Evolutionary conservation across 2,329 filamentous ascomycete species (phyloP), one percentile per base, ranked within the genome.

Genomic region (Colletotrichum chrysophilum): DNA sequence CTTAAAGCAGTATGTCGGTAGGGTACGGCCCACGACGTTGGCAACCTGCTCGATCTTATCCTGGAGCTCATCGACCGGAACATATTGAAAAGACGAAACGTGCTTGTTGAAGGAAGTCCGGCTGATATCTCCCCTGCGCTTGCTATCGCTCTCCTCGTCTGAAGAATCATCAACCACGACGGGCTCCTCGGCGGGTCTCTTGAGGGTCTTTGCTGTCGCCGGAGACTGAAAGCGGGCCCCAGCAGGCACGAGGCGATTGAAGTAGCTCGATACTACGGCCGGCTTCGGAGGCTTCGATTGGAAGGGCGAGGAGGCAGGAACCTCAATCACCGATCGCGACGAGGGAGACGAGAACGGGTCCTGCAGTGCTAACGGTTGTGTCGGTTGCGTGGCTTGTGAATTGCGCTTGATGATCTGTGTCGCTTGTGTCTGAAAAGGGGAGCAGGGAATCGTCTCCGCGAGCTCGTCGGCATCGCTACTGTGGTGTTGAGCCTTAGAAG

Each of bases 301-400:
- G 73, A 93, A 89, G 3, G 96, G 96, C 1, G 96, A 98, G 4
- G 96, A 98, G n/a, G 95, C 95, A 34, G 94, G 93, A 4, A 98
- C 96, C 83, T 98, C 96, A 71, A 98, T 82, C 21, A 87, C 80
- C 38, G 87, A 86, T 28, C 75, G 69, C n/a, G 84, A 79, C 10
- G 87, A 86, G 0, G 89, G 89, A 9, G 88, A 87, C 28, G 85
- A 85, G 60, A 83, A 48, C 58, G 84, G 43, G 71, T 83, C 61
- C 61, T 78, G 70, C 16, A 75, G 70, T 3, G 80, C 70, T 4
- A 83, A 56, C 56, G 79, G 70, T 26, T 75, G 70, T 2, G 80
- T 71, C 3, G 77, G 77, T 36, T 88, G 82, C 4, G 82, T 81
- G 18, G 34, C 21, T 64, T 64, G 61, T 28, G 61, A 26, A 64